Percentiles rank a stretch among this genome's conserved stretches.
Evolutionary conservation across 148 eudicot genomes (phyloP).

Genomic region (Amaranthus hypochondriacus): DNA sequence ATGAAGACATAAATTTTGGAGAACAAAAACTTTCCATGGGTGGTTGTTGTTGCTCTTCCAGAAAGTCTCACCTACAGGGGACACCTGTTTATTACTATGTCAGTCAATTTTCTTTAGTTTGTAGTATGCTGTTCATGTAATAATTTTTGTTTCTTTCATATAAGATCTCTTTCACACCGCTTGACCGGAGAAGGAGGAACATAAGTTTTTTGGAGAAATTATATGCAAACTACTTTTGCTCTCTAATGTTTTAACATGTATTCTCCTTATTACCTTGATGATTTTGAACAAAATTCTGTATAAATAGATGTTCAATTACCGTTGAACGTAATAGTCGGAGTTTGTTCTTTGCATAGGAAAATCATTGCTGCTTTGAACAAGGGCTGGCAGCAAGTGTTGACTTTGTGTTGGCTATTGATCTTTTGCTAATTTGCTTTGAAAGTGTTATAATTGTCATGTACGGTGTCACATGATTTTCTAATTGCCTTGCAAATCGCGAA

Average conservation of each 20-base stretch:
- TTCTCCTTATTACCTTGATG: not conserved
- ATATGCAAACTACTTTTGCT: not conserved
- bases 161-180: not conserved
- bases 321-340: too few relatives aligned
- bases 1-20: constrained; percentile 29
- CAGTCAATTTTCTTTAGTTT: constrained; percentile 29
- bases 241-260: not conserved
- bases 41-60: constrained; percentile 82
- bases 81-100: constrained; percentile 86
- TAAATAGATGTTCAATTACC: not conserved
- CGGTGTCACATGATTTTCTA: not conserved
- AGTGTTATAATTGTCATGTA: not conserved
- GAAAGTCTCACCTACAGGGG: constrained; percentile 62
- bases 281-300: not conserved
- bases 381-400: not conserved
- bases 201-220: not conserved
- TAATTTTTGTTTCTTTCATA: not conserved
- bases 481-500: too few relatives aligned
- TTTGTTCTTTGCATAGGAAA: not conserved
- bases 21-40: constrained; percentile 40
- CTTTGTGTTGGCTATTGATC: not conserved
- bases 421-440: not conserved
- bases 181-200: not conserved
- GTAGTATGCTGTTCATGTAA: not conserved
- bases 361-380: not conserved